Conservation (phyloP, 2,329 filamentous ascomycete genomes). For the Cercospora beticola region DNA sequence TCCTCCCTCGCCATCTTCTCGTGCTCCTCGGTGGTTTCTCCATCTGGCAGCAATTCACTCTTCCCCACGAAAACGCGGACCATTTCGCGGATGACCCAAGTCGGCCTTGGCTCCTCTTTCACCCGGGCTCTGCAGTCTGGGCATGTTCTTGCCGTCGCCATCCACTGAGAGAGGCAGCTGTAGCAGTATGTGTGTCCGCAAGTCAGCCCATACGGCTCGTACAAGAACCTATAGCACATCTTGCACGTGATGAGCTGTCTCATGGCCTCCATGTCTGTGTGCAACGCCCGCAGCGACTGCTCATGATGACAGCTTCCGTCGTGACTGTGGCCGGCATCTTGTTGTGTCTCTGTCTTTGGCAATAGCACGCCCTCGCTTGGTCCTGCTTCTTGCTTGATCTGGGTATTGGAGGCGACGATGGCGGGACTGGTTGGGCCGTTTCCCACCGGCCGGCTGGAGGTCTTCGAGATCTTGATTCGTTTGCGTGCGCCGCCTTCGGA, state of each 20-base stretch:
- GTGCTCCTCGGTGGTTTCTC: slow-evolving; percentile 64
- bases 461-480: slow-evolving; percentile 28
- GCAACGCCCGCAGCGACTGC: slow-evolving; percentile 28
- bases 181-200: slow-evolving; percentile 75
- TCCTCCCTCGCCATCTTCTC: slow-evolving; percentile 58
- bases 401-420: slow-evolving; percentile 12
- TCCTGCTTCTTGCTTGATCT: slow-evolving; percentile 10
- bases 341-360: background rate
- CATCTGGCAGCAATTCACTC: slow-evolving; percentile 60
- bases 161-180: slow-evolving; percentile 50
- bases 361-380: slow-evolving; percentile 7
- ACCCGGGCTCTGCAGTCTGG: slow-evolving; percentile 65
- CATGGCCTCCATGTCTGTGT: slow-evolving; percentile 60
- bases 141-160: slow-evolving; percentile 63
- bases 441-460: slow-evolving; percentile 18
- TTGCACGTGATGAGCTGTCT: slow-evolving; percentile 63
- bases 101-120: slow-evolving; percentile 60
- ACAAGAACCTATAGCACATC: slow-evolving; percentile 66
- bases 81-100: slow-evolving; percentile 65
- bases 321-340: background rate
- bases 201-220: slow-evolving; percentile 66
- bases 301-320: slow-evolving; percentile 27
- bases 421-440: slow-evolving; percentile 15
- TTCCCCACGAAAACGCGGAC: slow-evolving; percentile 62
- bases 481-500: slow-evolving; percentile 28